Conservation (phyloP, 192 early-diverging fungal genomes). For the Mortierella claussenii region DNA sequence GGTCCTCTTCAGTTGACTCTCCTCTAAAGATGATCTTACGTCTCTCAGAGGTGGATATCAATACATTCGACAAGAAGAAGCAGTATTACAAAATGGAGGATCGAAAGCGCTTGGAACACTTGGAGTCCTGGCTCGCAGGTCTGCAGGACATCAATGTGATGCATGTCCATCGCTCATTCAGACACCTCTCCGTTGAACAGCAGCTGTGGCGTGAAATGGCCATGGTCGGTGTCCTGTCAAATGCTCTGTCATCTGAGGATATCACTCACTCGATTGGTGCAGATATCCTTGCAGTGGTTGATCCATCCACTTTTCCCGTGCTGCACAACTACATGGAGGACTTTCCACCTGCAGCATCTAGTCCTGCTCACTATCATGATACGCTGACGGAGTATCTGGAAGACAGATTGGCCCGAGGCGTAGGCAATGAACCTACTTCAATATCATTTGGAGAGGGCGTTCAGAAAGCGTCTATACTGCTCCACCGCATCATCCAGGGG, state of each 20-base stretch:
- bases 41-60: constrained; percentile 6
- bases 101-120: constrained; percentile 5
- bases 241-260: constrained; percentile 12
- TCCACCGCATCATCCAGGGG: constrained; percentile 18
- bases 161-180: neutral
- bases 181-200: constrained; percentile 1
- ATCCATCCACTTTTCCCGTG: neutral
- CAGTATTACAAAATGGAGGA: constrained; percentile 13
- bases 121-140: constrained; percentile 18
- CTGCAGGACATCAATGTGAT: neutral
- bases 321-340: neutral
- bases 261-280: constrained; percentile 15
- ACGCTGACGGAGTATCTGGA: constrained; percentile 19
- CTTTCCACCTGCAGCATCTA: neutral
- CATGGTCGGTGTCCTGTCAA: constrained; percentile 27
- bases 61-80: constrained; percentile 7
- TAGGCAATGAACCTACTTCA: neutral
- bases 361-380: constrained; percentile 8
- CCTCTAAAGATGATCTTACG: constrained; percentile 12
- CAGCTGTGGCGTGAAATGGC: constrained; percentile 37
- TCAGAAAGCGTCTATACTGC: neutral
- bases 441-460: neutral
- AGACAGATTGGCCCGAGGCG: neutral
- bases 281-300: neutral
- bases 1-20: too few species aligned